phyloP scores from a whole-genome alignment of 2,329 filamentous ascomycete species.

The Cytospora mali region DNA sequence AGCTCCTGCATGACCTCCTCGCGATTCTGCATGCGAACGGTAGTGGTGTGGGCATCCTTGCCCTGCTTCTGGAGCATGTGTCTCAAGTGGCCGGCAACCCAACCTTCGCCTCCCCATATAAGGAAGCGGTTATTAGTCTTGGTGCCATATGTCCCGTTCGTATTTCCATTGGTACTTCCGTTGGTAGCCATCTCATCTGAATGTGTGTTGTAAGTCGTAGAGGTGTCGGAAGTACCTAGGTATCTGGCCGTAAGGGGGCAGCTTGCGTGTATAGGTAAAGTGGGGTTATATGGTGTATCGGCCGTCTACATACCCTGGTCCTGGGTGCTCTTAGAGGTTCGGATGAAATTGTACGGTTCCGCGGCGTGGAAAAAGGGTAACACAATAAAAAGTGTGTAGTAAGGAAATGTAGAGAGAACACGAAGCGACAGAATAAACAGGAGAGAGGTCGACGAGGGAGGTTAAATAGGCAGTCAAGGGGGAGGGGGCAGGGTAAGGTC shows the following conservation, averaged over 20 bases:
- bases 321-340: background rate
- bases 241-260: background rate
- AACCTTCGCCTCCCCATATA: slow-evolving; percentile 67
- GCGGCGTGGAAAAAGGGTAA: background rate
- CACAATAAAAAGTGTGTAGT: background rate
- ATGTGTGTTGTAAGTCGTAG: background rate
- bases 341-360: background rate
- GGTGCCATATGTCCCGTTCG: slow-evolving; percentile 35
- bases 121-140: slow-evolving; percentile 50
- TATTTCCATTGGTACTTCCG: slow-evolving; percentile 1
- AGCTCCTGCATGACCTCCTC: slow-evolving; percentile 59
- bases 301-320: too few relatives aligned
- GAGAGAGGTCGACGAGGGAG: slow-evolving; percentile 10
- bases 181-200: slow-evolving; percentile 17
- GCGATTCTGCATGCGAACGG: slow-evolving; percentile 66
- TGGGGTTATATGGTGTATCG: background rate
- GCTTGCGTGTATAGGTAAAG: background rate
- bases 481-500: background rate
- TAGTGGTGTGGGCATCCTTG: slow-evolving; percentile 63
- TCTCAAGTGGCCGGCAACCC: slow-evolving; percentile 65
- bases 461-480: slow-evolving; percentile 24
- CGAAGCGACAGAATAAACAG: background rate
- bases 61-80: slow-evolving; percentile 59
- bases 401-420: background rate
- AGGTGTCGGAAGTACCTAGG: background rate